Base-by-base conservation (phyloP, 345 rosid genomes). In the Firmiana major region DNA sequence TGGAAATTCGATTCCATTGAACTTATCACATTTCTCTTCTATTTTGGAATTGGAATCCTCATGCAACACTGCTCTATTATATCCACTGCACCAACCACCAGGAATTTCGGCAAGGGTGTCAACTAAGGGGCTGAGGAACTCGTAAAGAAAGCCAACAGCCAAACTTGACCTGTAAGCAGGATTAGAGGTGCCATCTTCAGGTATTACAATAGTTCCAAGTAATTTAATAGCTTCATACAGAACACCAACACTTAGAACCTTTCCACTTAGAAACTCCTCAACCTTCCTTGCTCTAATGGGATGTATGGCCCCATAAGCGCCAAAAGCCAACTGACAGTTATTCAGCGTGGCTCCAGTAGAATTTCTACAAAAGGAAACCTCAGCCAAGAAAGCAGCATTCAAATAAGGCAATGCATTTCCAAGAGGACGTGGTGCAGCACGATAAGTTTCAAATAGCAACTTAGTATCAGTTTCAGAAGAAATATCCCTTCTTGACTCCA, bases 381-480 rank as follows among this genome's bases (percentile, higher is more conserved):
- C 79, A 13, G 92, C 97, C 80, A 85, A 79, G 82, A 95, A 88
- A 79, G 97, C 93, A 63, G 98, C 97, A 79, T 89, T 93, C 71
- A 89, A 31, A 81, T 92, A 86, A 3, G 99, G 82, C 80, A 95
- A 84, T 10, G 98, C 91, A 78, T 87, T 95, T 79, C 97, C 99
- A 46, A 85, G 81, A 68, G 96, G 91, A 48, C 93, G 83, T 42
- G 92, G 88, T 63, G 98, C 88, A 53, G 98, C 96, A 67, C 99
- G 81, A 79, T 91, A 91, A 60, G 91, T 90, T 85, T 95, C 90
- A 80, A 90, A 92, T 24, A 92, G 81, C 15, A 89, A 67, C 66
- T 31, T 75, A 43, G 66, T 54, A 69, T 80, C 79, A 21, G 67
- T 77, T 81, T 77, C 78, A 76, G 83, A 54, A 78, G 82, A 63